Conservation (phyloP, 352 stramenopile species). For the Phytophthora syringae region DNA sequence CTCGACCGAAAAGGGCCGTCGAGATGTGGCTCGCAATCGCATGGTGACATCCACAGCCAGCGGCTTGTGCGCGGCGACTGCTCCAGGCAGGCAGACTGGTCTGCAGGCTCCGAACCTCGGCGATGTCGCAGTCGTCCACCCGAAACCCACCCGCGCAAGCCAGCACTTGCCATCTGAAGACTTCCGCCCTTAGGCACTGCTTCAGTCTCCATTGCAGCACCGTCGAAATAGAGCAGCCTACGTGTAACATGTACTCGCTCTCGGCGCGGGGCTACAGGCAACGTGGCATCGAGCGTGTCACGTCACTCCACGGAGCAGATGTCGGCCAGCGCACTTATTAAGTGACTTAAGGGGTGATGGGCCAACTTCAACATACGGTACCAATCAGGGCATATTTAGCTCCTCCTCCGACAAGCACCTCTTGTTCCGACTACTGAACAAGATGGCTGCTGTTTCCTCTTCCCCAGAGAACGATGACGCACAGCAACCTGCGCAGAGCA, state of each 20-base stretch:
- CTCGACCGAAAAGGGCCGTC: constrained; percentile 24
- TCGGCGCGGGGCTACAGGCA: constrained; percentile 9
- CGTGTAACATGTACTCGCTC: too few species aligned
- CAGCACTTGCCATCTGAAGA: too few species aligned
- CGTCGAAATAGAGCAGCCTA: too few species aligned
- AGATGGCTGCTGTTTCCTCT: constrained; percentile 19
- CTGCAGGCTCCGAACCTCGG: neutral
- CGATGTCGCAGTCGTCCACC: constrained; percentile 14
- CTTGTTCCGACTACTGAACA: neutral
- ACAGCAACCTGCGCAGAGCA: constrained; percentile 8
- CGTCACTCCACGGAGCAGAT: constrained; percentile 10
- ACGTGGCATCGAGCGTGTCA: constrained; percentile 21
- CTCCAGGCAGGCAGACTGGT: neutral
- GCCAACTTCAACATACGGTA: constrained; percentile 26
- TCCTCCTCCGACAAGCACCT: neutral
- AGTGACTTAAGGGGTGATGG: constrained; percentile 21
- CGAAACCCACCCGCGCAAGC: constrained; percentile 23
- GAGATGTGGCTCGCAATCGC: constrained; percentile 8
- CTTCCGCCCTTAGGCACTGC: constrained; percentile 16
- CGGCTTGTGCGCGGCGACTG: too few species aligned
- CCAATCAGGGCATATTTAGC: constrained; percentile 36
- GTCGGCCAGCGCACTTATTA: constrained; percentile 20
- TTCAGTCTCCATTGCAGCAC: constrained; percentile 23
- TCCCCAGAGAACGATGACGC: neutral
- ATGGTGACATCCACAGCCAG: neutral